Evolutionary conservation across 176 grass and related monocot genomes (phyloP).

Genomic region (maize (Zea mays)): Zm-B73-REFERENCE-NAM-5.0 NC_050098.1:114959001-114959500

Average conservation of each 20-base stretch:
- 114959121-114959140: slow-evolving; percentile 90
- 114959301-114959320: slow-evolving; percentile 47
- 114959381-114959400: slow-evolving; percentile 72
- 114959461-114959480: slow-evolving; percentile 36
- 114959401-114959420: slow-evolving; percentile 44
- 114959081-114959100: slow-evolving; percentile 86
- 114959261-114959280: slow-evolving; percentile 6
- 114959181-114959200: background rate
- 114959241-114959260: slow-evolving; percentile 18
- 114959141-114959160: slow-evolving; percentile 53
- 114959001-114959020: slow-evolving; percentile 62
- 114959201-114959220: background rate
- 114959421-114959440: background rate
- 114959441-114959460: background rate
- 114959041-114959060: slow-evolving; percentile 74
- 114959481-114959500: slow-evolving; percentile 67
- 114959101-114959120: slow-evolving; percentile 89
- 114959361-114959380: slow-evolving; percentile 57
- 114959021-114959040: slow-evolving; percentile 73
- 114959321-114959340: slow-evolving; percentile 72
- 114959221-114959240: background rate
- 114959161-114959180: slow-evolving; percentile 6
- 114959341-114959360: slow-evolving; percentile 82
- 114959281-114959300: background rate
- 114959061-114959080: slow-evolving; percentile 88